These are phyloP conservation scores for Fraxinus excelsior DNA, from an alignment of 257 asterid species.

Conservation along the genomic window DNA sequence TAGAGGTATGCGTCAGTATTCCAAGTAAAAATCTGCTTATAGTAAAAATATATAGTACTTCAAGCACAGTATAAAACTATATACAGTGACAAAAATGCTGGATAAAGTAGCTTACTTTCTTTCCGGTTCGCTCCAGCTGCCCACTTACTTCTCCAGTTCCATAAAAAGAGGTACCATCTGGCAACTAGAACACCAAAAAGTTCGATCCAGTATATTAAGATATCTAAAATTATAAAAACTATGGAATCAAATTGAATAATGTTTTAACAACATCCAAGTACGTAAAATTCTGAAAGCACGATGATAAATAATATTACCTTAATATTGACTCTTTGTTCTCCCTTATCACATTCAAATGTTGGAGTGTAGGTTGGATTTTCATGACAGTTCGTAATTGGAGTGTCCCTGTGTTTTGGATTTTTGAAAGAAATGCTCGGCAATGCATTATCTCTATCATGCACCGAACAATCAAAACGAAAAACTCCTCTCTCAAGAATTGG, in stretches of 20 bases:
- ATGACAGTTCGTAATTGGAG: conserved; percentile 44
- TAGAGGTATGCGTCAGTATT: conserved; percentile 95
- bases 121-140: conserved; percentile 87
- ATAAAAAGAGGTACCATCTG: conserved; percentile 78
- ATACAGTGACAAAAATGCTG: background rate
- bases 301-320: conserved; percentile 48
- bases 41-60: background rate
- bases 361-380: conserved; percentile 66
- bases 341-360: conserved; percentile 54
- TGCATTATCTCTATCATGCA: conserved; percentile 64
- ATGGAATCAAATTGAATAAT: conserved; percentile 5
- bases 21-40: conserved; percentile 82
- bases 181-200: conserved; percentile 57
- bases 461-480: conserved; percentile 88
- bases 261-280: background rate
- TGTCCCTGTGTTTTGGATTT: conserved; percentile 64
- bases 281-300: conserved; percentile 6
- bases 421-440: conserved; percentile 81
- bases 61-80: background rate
- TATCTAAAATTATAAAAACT: background rate
- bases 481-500: conserved; percentile 89
- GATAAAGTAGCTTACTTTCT: conserved; percentile 58
- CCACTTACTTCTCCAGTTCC: conserved; percentile 97
- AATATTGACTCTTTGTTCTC: conserved; percentile 67
- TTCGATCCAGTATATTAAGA: conserved; percentile 22